Evolutionary conservation across 2,329 filamentous ascomycete genomes (phyloP).

Genomic region (Lasiodiplodia sp.): DNA sequence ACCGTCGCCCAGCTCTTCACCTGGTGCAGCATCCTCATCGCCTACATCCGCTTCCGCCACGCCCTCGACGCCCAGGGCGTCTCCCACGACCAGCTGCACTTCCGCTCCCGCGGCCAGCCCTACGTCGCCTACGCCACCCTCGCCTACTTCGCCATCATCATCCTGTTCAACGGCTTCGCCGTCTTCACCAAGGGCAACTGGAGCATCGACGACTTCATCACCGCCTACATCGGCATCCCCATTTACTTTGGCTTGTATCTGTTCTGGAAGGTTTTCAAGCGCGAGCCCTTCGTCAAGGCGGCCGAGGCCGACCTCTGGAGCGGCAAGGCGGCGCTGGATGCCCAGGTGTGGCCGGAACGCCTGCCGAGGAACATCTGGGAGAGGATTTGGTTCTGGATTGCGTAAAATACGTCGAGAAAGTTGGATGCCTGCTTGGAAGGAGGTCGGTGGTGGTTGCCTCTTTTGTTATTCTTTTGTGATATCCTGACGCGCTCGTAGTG

Average conservation of each 20-base stretch:
- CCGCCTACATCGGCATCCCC: constrained; percentile 56
- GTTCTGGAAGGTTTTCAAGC: constrained; percentile 71
- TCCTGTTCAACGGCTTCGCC: constrained; percentile 67
- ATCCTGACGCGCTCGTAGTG: neutral
- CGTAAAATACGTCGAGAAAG: constrained; percentile 35
- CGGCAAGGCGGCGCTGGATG: constrained; percentile 57
- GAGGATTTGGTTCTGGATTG: constrained; percentile 59
- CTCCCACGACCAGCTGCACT: constrained; percentile 52
- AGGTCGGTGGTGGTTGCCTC: too few relatives aligned
- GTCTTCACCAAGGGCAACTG: constrained; percentile 22
- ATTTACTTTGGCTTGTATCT: constrained; percentile 44
- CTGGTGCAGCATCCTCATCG: constrained; percentile 39
- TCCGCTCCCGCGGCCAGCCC: constrained; percentile 56
- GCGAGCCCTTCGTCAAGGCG: constrained; percentile 59
- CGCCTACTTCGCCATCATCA: constrained; percentile 65
- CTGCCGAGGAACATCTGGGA: constrained; percentile 53
- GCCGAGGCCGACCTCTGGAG: constrained; percentile 54
- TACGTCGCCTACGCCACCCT: constrained; percentile 67
- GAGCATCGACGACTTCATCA: constrained; percentile 52
- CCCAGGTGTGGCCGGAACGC: constrained; percentile 53
- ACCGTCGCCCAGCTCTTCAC: constrained; percentile 42
- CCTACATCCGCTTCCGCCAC: constrained; percentile 39
- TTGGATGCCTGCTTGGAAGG: neutral
- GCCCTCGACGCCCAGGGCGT: constrained; percentile 38
- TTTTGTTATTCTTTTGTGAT: neutral